Percentiles rank a stretch among this genome's conserved stretches.
Conservation (phyloP, 306 rosid genomes). For the Prunus fruticosa region DNA sequence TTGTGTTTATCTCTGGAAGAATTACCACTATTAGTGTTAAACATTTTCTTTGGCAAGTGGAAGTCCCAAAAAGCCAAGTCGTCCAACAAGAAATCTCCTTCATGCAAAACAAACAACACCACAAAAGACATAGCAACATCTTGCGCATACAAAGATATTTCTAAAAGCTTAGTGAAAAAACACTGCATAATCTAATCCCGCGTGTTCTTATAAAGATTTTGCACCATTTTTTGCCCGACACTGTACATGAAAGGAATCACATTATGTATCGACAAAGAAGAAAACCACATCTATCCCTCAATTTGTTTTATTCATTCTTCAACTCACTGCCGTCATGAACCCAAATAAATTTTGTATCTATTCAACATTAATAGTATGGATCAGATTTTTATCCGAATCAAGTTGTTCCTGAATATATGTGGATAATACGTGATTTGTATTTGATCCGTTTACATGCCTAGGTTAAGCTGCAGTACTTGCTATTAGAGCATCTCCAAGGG, state of each 20-base stretch:
- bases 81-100: constrained; percentile 25
- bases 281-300: neutral
- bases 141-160: neutral
- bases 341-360: neutral
- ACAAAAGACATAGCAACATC: neutral
- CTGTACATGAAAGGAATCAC: neutral
- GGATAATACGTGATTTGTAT: too few species aligned
- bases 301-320: neutral
- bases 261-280: neutral
- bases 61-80: constrained; percentile 9
- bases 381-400: too few species aligned
- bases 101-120: constrained; percentile 10
- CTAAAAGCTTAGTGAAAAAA: neutral
- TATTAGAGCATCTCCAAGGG: too few species aligned
- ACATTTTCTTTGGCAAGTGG: constrained; percentile 22
- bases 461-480: too few species aligned
- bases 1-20: neutral
- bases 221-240: neutral
- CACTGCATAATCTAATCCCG: neutral
- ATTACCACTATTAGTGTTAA: neutral
- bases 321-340: neutral
- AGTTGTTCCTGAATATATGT: too few species aligned
- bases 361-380: neutral
- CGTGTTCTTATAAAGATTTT: neutral
- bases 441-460: too few species aligned